These are phyloP conservation scores for Geranomyces michiganensis DNA, from an alignment of 192 early-diverging fungal genomes.

Conservation along the genomic window DNA sequence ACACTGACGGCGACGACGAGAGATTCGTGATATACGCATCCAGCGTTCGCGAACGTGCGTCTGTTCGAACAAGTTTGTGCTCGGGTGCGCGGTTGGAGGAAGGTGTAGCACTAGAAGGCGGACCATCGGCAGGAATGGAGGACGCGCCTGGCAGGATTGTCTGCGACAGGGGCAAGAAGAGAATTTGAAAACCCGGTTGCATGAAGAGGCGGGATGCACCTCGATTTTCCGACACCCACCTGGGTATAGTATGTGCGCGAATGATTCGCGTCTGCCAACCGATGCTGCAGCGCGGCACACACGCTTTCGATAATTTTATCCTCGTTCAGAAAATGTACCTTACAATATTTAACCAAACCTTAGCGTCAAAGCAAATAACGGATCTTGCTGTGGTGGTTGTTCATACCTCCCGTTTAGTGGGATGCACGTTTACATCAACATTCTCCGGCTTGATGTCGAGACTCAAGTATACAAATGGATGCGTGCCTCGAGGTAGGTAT, in stretches of 20 bases:
- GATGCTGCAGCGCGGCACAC: slow-evolving; percentile 68
- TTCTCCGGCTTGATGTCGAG: slow-evolving; percentile 85
- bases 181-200: no score
- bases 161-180: neutral
- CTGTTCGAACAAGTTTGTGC: slow-evolving; percentile 84
- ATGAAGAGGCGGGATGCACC: no score
- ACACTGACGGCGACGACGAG: slow-evolving; percentile 11
- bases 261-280: slow-evolving; percentile 68
- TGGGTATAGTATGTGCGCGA: slow-evolving; percentile 79
- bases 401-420: slow-evolving; percentile 85
- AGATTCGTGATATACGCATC: slow-evolving; percentile 63
- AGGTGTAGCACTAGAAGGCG: no score
- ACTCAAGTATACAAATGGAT: slow-evolving; percentile 90
- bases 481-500: slow-evolving; percentile 81
- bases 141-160: neutral
- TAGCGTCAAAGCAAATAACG: neutral
- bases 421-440: slow-evolving; percentile 98
- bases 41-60: slow-evolving; percentile 76
- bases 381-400: neutral
- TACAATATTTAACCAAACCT: neutral
- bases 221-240: no score
- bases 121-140: no score
- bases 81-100: slow-evolving; percentile 40
- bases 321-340: slow-evolving; percentile 92
- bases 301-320: slow-evolving; percentile 76